These are phyloP conservation scores for Nannochloropsis granulata DNA, from an alignment of 108 stramenopile species.

Conservation along the genomic window DNA sequence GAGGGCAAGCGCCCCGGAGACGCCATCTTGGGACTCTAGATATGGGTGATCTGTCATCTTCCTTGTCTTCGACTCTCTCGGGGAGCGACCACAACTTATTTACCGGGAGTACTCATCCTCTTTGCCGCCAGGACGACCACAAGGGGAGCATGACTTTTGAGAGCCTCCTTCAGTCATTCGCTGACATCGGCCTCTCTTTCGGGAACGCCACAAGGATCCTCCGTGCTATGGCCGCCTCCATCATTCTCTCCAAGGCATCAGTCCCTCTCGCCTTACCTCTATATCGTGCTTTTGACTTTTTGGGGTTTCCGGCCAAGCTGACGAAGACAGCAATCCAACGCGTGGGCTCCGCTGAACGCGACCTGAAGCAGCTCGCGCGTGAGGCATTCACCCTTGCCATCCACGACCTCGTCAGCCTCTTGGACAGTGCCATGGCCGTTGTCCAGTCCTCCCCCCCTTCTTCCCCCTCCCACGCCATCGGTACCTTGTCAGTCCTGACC, in stretches of 20 bases:
- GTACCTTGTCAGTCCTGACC: not conserved
- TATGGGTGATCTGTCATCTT: not conserved
- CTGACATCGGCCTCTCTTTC: not conserved
- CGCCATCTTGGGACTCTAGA: not conserved
- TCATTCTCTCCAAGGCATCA: not conserved
- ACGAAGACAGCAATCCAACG: not conserved
- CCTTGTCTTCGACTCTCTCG: not conserved
- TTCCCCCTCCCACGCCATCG: not conserved
- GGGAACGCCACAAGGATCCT: not conserved
- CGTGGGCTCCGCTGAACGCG: not conserved
- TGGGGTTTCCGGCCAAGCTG: not conserved
- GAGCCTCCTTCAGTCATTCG: not conserved
- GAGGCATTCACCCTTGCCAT: not conserved
- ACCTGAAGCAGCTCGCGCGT: not conserved
- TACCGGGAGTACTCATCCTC: not conserved
- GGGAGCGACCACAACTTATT: not conserved
- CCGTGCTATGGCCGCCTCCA: not conserved
- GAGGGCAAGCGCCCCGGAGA: not conserved
- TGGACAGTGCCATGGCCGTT: not conserved
- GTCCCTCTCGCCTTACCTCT: not conserved
- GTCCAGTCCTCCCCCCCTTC: not conserved
- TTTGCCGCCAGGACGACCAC: not conserved
- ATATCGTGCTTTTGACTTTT: not conserved
- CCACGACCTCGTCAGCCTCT: not conserved
- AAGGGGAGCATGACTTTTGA: not conserved